These are phyloP conservation scores for Passiflora organensis DNA, from an alignment of 345 rosid species.

Conservation along the genomic window DNA sequence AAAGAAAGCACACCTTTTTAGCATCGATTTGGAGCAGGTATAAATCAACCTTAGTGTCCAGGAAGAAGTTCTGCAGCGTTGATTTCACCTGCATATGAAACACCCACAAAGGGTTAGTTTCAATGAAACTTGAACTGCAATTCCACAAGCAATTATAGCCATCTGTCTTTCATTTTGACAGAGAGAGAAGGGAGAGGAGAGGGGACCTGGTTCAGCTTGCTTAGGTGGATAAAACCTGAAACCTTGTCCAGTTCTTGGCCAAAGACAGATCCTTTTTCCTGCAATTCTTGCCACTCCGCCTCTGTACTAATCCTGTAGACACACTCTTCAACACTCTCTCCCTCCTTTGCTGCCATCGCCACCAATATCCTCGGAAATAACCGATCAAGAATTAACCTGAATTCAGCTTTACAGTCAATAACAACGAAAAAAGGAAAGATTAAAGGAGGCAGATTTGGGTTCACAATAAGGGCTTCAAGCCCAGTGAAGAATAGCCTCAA, in stretches of 20 bases:
- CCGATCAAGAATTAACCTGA: too few species aligned
- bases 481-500: too few species aligned
- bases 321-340: slow-evolving; percentile 21
- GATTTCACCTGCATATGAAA: slow-evolving; percentile 49
- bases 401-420: too few species aligned
- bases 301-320: slow-evolving; percentile 76
- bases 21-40: slow-evolving; percentile 78
- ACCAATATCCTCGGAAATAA: too few species aligned
- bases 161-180: background rate
- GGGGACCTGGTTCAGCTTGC: slow-evolving; percentile 69
- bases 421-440: too few species aligned
- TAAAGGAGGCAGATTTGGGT: too few species aligned
- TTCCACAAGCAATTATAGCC: too few species aligned
- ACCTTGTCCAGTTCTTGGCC: slow-evolving; percentile 74
- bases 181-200: background rate
- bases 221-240: slow-evolving; percentile 75
- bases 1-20: slow-evolving; percentile 66
- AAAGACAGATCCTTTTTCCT: slow-evolving; percentile 52
- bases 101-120: background rate
- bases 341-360: slow-evolving; percentile 33
- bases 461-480: too few species aligned
- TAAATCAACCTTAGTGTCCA: slow-evolving; percentile 47
- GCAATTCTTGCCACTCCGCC: slow-evolving; percentile 59
- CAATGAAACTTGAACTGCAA: too few species aligned
- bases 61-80: slow-evolving; percentile 69